phyloP scores from a whole-genome alignment of 2,329 filamentous ascomycete species.

The Aspergillus nomiae region DNA sequence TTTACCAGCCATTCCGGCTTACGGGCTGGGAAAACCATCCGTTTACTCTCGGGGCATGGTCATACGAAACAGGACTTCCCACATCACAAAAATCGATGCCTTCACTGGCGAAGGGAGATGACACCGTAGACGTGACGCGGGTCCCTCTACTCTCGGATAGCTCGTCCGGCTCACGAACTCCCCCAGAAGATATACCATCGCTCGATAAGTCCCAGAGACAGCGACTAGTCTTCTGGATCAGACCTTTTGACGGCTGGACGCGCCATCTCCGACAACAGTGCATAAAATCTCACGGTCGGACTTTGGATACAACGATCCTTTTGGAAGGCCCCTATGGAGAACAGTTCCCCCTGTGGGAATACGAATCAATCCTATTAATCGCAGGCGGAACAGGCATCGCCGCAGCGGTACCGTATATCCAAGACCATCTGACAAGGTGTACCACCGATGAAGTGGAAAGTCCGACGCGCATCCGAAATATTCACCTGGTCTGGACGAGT shows the following conservation, averaged over 20 bases:
- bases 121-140: slow-evolving; percentile 20
- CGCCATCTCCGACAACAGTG: slow-evolving; percentile 45
- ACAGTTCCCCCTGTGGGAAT: slow-evolving; percentile 43
- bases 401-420: slow-evolving; percentile 52
- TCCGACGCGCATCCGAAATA: slow-evolving; percentile 25
- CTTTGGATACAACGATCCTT: slow-evolving; percentile 40
- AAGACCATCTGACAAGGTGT: slow-evolving; percentile 32
- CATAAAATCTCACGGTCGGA: slow-evolving; percentile 24
- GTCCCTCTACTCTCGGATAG: slow-evolving; percentile 29
- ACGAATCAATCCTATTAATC: slow-evolving; percentile 56
- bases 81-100: neutral
- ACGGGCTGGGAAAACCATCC: slow-evolving; percentile 56
- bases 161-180: neutral
- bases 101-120: slow-evolving; percentile 5
- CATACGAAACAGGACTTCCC: slow-evolving; percentile 15
- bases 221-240: slow-evolving; percentile 51
- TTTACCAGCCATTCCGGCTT: slow-evolving; percentile 49
- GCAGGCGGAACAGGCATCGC: slow-evolving; percentile 36
- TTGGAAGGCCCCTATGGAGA: slow-evolving; percentile 56
- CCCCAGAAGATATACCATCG: neutral
- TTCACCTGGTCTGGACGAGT: slow-evolving; percentile 39
- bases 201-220: slow-evolving; percentile 10
- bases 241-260: slow-evolving; percentile 56
- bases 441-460: slow-evolving; percentile 4
- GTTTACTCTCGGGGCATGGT: slow-evolving; percentile 47